A percentile compares a stretch with the other conserved stretches of the same genome.
Evolutionary conservation across 2,329 filamentous ascomycete species (phyloP).

Genomic region (Monilinia fructigena): DNA sequence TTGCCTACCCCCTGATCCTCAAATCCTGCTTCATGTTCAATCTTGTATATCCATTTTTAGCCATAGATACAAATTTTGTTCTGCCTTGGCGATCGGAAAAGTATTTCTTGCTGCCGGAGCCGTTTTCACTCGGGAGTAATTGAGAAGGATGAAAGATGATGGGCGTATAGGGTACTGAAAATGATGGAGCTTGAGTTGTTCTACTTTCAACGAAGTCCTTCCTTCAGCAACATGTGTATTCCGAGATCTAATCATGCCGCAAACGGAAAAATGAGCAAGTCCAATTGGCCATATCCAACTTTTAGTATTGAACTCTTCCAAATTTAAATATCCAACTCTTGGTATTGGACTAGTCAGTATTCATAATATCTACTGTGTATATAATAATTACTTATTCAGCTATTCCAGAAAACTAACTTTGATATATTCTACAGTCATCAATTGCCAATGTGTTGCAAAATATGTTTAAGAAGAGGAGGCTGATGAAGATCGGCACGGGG

Average conservation of each 20-base stretch:
- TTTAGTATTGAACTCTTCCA: background rate
- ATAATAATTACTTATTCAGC: background rate
- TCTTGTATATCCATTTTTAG: too few relatives aligned
- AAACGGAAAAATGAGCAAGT: background rate
- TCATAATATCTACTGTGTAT: background rate
- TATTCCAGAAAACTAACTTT: background rate
- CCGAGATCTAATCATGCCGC: background rate
- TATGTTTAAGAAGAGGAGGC: background rate
- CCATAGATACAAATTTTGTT: too few relatives aligned
- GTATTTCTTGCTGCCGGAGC: background rate
- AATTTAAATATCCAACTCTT: background rate
- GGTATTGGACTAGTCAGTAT: background rate
- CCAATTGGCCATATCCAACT: background rate
- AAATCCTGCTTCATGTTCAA: too few relatives aligned
- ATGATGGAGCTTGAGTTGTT: background rate
- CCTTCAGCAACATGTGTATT: background rate
- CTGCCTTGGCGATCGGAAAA: background rate
- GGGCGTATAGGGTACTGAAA: background rate
- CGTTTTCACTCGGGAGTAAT: background rate
- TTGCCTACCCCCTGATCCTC: too few relatives aligned
- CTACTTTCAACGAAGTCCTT: background rate
- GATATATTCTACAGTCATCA: background rate
- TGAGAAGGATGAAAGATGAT: background rate
- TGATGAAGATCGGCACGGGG: background rate
- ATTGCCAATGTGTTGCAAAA: background rate